Base-by-base conservation (phyloP, 2,329 filamentous ascomycete genomes). In the Simplicillium sp. region DNA sequence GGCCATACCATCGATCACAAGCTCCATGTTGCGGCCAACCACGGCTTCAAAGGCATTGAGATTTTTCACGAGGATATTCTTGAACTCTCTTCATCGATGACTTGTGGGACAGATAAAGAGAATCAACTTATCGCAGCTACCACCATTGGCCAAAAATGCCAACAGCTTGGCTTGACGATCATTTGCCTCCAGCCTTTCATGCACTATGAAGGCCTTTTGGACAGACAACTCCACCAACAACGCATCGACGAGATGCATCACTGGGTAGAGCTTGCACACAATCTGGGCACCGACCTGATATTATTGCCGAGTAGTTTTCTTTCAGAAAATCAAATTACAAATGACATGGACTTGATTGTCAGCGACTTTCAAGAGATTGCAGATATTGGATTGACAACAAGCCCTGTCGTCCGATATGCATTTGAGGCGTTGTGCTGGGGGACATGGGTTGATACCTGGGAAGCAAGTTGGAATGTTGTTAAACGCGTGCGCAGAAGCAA, bases 51-150 rank as follows among this genome's bases (percentile, higher is more conserved):
- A 44, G 83, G 82, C 39, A 75, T 90, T 48, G 85, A 90, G 56
- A 68, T 88, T 15, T 88, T 87, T 65, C 80, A 82, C 58, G 84
- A 90, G 55, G 85, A 90, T 56, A 70, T 90, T 3, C 65, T 76
- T 44, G 76, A 79, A 50, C 54, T 83, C 12, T 76, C 81, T 18
- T 50, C 48, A 50, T 57, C 67, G 1, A 55, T 71, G 2, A 54
- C 66, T 3, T 66, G 67, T 34, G 54, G 64, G 18, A 61, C 58
- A 3, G 48, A 54, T 11, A 41, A 46, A 11, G 50, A 60, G 12
- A 69, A 68, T 48, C 68, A 80, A 32, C 50, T 84, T 15, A 53
- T 64, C 6, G 82, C 82, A 2, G 81, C 84, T 18, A 55, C 60
- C 3, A 60, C 71, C 37, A 71, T 85, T 44, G 67, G 67, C 18